phyloP scores from a whole-genome alignment of 768 basidiomycete genomes.

The Kwoniella sp. region DNA sequence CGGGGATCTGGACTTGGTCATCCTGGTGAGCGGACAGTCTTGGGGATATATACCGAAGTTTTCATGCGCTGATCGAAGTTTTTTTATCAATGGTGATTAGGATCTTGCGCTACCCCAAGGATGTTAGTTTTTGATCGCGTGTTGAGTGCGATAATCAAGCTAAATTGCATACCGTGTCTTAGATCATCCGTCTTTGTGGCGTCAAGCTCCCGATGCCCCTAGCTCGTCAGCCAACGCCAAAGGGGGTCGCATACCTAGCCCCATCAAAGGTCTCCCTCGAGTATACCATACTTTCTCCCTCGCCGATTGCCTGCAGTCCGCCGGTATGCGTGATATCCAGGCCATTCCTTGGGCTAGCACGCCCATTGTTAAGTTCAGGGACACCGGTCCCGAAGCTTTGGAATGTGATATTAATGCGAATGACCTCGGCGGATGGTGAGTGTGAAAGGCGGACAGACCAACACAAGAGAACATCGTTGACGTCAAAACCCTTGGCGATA shows the following conservation, averaged over 20 bases:
- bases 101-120: constrained; percentile 47
- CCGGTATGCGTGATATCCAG: constrained; percentile 31
- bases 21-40: constrained; percentile 36
- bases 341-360: constrained; percentile 42
- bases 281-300: constrained; percentile 32
- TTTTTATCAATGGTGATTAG: constrained; percentile 5
- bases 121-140: constrained; percentile 29
- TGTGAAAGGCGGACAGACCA: no score
- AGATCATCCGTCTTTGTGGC: constrained; percentile 37
- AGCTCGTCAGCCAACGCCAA: neutral
- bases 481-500: no score
- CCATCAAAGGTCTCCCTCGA: constrained; percentile 22
- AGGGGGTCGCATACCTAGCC: constrained; percentile 10
- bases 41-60: no score
- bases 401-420: constrained; percentile 53
- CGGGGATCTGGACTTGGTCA: constrained; percentile 53
- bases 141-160: neutral
- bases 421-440: constrained; percentile 53
- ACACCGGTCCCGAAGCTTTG: constrained; percentile 18
- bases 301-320: constrained; percentile 11
- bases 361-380: constrained; percentile 53
- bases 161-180: neutral
- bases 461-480: neutral
- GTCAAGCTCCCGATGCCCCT: constrained; percentile 10
- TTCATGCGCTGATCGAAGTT: no score